Evolutionary conservation across 352 stramenopile genomes (phyloP), one percentile per base, ranked within the genome.

Genomic region (Thalassiosira pacifica): DNA sequence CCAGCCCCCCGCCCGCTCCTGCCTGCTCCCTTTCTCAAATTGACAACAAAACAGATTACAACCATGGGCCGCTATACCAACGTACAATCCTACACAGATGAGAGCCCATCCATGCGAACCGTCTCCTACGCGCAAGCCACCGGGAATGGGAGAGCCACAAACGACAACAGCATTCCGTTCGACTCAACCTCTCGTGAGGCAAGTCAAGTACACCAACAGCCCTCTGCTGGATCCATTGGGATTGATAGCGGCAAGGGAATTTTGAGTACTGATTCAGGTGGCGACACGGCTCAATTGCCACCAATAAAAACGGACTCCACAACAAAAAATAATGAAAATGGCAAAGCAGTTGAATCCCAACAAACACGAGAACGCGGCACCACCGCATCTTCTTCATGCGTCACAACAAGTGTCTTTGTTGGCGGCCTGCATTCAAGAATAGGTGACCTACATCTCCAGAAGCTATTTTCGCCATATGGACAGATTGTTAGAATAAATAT

Each of bases 381-480:
- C 32, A 34, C 27, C 52, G 24, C 68, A 52, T 29, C 67, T 24
- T 55, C 67, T 27, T 76, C 67, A 31, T 87, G 80, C 57, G 67
- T 82, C 67, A 88, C 76, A 31, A 37, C 45, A 29, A 85, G 24
- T 55, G 48, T 88, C n/a, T 88, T 88, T 63, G 82, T 88, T 27
- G 76, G 82, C 18, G 69, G 75, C 18, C 29, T 88, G 34, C 82
- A 88, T 34, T 76, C 82, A 34, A 68, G 82, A 31, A 74, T 88
- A 66, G 76, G 57, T 22, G 82, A 88, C 55, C 52, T 85, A 16
- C 82, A 88, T 72, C 64, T 88, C 1, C 65, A 74, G 24, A 88
- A 88, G 67, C 65, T 88, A 18, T 88, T 88, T 68, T 79, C 75
- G 29, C 81, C 81, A 24, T 88, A 88, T 37, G 81, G 81, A 10